Conservation (phyloP, 1,139 yeast genomes). For the Suhomyces coccinellae region DNA sequence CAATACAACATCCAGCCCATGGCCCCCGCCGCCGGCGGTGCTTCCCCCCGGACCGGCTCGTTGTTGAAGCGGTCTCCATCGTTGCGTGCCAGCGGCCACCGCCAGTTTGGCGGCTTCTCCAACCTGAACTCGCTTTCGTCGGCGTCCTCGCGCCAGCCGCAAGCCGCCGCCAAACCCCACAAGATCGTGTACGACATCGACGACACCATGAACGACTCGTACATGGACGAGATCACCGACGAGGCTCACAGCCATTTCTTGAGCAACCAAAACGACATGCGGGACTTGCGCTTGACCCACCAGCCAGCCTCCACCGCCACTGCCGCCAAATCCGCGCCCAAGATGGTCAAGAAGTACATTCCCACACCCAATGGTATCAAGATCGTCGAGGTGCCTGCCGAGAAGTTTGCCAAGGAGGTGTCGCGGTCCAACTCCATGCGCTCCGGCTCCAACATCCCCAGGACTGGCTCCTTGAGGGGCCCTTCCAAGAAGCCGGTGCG, state of each 20-base stretch:
- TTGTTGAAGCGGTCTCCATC: slow-evolving; percentile 11
- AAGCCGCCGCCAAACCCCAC: slow-evolving; percentile 2
- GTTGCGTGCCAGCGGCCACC: slow-evolving; percentile 1
- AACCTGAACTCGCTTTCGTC: not conserved
- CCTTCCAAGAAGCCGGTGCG: slow-evolving; percentile 11
- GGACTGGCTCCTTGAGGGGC: slow-evolving; percentile 25
- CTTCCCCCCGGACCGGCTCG: slow-evolving; percentile 1
- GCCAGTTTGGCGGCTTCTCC: slow-evolving; percentile 4
- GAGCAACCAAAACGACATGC: slow-evolving; percentile 16
- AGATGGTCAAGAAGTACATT: slow-evolving; percentile 49
- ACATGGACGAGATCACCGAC: slow-evolving; percentile 30
- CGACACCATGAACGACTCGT: slow-evolving; percentile 32
- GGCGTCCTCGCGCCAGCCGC: not conserved
- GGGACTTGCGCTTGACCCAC: slow-evolving; percentile 18
- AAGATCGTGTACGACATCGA: slow-evolving; percentile 27
- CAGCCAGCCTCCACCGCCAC: not conserved
- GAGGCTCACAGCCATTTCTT: slow-evolving; percentile 12
- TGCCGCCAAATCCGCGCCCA: slow-evolving; percentile 11
- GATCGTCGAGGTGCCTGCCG: slow-evolving; percentile 49
- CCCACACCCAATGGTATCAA: slow-evolving; percentile 52
- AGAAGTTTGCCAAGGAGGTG: slow-evolving; percentile 38
- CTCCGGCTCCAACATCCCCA: slow-evolving; percentile 24
- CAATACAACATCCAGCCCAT: slow-evolving; percentile 18
- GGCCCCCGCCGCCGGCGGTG: not conserved
- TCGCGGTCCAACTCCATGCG: slow-evolving; percentile 45